phyloP scores from a whole-genome alignment of 352 stramenopile species.

The Thraustochytrium sp. region DNA sequence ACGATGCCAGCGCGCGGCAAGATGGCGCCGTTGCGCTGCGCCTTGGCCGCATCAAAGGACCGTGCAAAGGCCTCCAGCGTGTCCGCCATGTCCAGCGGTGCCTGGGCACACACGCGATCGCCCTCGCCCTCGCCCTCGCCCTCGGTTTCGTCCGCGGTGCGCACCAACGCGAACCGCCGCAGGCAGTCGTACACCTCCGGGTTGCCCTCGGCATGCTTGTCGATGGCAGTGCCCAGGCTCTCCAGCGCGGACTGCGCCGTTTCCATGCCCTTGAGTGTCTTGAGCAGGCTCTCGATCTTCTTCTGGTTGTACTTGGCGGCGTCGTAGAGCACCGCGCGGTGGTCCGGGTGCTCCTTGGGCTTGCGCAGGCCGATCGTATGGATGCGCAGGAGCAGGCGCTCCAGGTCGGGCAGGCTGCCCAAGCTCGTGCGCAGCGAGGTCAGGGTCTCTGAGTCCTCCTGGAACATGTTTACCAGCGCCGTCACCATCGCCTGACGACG shows the following conservation, averaged over 20 bases:
- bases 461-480: constrained; percentile 70
- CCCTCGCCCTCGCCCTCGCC: too few relatives aligned
- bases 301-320: constrained; percentile 89
- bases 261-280: constrained; percentile 81
- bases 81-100: constrained; percentile 53
- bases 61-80: constrained; percentile 89
- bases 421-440: constrained; percentile 53
- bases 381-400: constrained; percentile 88
- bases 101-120: too few relatives aligned
- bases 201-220: constrained; percentile 57
- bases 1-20: constrained; percentile 87
- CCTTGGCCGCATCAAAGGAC: constrained; percentile 89
- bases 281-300: constrained; percentile 88
- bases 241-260: constrained; percentile 68
- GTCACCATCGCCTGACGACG: constrained; percentile 89
- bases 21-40: constrained; percentile 81
- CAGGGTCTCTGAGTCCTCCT: constrained; percentile 50
- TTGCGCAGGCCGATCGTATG: constrained; percentile 78
- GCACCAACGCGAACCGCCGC: neutral
- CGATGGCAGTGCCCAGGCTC: constrained; percentile 59
- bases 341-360: constrained; percentile 77
- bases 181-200: neutral
- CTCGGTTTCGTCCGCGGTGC: too few relatives aligned
- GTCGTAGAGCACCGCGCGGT: constrained; percentile 96
- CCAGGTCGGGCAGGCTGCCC: constrained; percentile 85